Evolutionary conservation across 441 rosid genomes (phyloP).

Genomic region (Theobroma grandiflorum): DNA sequence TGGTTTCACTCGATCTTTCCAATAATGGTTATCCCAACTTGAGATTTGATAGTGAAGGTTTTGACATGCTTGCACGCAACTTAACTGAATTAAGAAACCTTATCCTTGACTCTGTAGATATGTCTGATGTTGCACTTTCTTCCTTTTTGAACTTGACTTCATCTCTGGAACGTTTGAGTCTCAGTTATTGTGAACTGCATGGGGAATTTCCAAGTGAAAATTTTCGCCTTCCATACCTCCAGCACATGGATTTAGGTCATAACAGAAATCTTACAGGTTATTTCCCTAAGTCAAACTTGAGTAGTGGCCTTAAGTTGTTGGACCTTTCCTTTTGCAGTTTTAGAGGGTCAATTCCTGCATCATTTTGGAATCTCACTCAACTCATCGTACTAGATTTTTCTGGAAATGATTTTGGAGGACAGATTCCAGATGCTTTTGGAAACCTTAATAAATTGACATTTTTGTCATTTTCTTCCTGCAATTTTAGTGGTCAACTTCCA

Average conservation of each 20-base stretch:
- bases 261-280: constrained; percentile 3
- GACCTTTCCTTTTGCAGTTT: constrained; percentile 11
- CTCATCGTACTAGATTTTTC: not conserved
- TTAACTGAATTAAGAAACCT: constrained; percentile 3
- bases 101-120: constrained; percentile 10
- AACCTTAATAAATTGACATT: not conserved
- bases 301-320: constrained; percentile 28
- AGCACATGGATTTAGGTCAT: not conserved
- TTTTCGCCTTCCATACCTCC: constrained; percentile 28
- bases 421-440: constrained; percentile 2
- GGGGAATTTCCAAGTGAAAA: constrained; percentile 33
- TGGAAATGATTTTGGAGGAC: not conserved
- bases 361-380: not conserved
- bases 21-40: rapidly evolving
- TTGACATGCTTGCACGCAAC: not conserved
- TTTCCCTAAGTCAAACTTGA: constrained; percentile 33
- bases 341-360: not conserved
- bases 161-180: not conserved
- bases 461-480: too few relatives aligned
- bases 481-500: too few relatives aligned
- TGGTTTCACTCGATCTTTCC: constrained; percentile 27
- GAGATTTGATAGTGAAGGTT: not conserved
- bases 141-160: constrained; percentile 20
- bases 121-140: not conserved
- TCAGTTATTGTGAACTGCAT: not conserved